A percentile compares a stretch with the other conserved stretches of the same genome.
Evolutionary conservation across 208 protist genomes (phyloP).

Genomic region (Phytomonas sp.): DNA sequence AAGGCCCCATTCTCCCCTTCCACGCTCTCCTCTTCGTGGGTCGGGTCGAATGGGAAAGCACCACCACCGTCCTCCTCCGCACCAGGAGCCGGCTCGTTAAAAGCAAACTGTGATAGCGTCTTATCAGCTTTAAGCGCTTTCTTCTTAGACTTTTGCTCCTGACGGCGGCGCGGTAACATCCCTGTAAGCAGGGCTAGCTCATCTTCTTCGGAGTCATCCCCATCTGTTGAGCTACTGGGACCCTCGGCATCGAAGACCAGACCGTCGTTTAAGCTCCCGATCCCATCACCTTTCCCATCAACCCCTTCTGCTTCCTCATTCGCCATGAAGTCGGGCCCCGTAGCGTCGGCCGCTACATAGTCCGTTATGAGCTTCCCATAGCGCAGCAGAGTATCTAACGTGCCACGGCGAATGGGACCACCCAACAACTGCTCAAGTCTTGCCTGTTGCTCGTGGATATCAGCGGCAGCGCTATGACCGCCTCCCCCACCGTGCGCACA

Average conservation of each 20-base stretch:
- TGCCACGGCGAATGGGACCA: slow-evolving; percentile 48
- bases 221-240: slow-evolving; percentile 12
- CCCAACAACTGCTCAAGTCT: slow-evolving; percentile 63
- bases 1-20: slow-evolving; percentile 10
- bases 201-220: slow-evolving; percentile 19
- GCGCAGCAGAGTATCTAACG: slow-evolving; percentile 47
- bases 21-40: slow-evolving; percentile 23
- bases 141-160: slow-evolving; percentile 11
- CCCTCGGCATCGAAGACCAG: neutral
- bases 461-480: slow-evolving; percentile 12
- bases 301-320: neutral
- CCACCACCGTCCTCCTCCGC: slow-evolving; percentile 4
- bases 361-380: slow-evolving; percentile 78
- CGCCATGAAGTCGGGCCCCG: neutral
- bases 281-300: neutral
- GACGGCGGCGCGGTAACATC: slow-evolving; percentile 4
- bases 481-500: slow-evolving; percentile 16
- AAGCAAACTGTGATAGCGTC: slow-evolving; percentile 50
- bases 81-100: slow-evolving; percentile 15
- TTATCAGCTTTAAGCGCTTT: slow-evolving; percentile 24
- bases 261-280: neutral
- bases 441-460: slow-evolving; percentile 34
- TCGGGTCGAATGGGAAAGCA: slow-evolving; percentile 9
- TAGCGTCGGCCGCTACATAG: slow-evolving; percentile 43
- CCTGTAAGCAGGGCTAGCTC: slow-evolving; percentile 24